Evolutionary conservation across 805 yeast genomes (phyloP), one percentile per base, ranked within the genome.

Genomic region (Starmerella vaccinii): DNA sequence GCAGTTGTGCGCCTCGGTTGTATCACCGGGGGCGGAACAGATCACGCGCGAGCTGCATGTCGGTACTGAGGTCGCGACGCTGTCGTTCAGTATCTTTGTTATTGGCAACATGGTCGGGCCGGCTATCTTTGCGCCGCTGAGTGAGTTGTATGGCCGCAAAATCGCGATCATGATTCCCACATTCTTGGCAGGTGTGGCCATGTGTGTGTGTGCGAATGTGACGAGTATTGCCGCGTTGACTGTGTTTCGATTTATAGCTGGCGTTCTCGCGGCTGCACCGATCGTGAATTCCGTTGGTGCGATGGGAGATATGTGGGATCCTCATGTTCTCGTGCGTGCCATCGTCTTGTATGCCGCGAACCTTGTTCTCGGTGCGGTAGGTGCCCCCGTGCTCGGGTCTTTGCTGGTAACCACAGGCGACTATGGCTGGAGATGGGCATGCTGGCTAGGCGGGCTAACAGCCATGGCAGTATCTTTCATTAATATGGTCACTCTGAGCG

Each of bases 101-200:
- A 57, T 78, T 21, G 84, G 83, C 6, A 78, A 80, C 58, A 84
- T 80, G 46, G 47, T 77, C 18, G 82, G 82, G 1, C 82, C 82
- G 2, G 66, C 78, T 67, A 54, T 77, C 1, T 74, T 77, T 46
- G 74, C 81, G 0, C 84, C 84, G 4, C 57, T 80, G 53, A 73
- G 80, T 12, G 84, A 80, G 60, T 69, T 75, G 44, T 61, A 73
- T 46, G 82, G 82, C 16, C 70, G 83, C 55, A 75, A 75, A 49
- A 65, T 70, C 27, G 69, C 76, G 37, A 78, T 77, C 53, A 65
- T 72, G 27, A 37, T 67, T 18, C 73, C 81, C 0, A 62, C 75
- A 13, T 67, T 75, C 55, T 42, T 76, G 1, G 76, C 75, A 49
- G 65, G 70, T 38, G 63, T 75, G 23, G 75, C 77, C 57, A 66